Evolutionary conservation across 1,284 basidiomycete genomes (phyloP).

Genomic region (Abortiporus biennis): DNA sequence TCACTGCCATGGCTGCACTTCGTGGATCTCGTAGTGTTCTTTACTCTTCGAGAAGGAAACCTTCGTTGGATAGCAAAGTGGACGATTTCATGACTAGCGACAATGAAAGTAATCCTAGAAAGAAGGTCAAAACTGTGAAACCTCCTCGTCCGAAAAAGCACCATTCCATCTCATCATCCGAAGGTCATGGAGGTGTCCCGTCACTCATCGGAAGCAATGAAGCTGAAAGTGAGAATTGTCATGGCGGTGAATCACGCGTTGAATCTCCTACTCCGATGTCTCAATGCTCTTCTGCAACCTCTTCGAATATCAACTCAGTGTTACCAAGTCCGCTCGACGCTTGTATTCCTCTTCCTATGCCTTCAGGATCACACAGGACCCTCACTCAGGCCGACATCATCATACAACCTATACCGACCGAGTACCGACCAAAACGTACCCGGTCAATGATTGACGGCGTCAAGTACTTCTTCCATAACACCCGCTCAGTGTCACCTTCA

Average conservation of each 20-base stretch:
- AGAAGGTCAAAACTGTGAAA: conserved; percentile 2
- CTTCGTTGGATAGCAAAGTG: conserved; percentile 24
- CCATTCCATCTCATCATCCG: conserved; percentile 19
- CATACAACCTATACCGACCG: conserved; percentile 16
- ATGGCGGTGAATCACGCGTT: conserved; percentile 16
- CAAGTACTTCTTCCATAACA: conserved; percentile 33
- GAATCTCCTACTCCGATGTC: conserved; percentile 43
- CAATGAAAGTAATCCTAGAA: conserved; percentile 9
- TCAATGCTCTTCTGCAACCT: conserved; percentile 38
- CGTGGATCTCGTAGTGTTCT: conserved; percentile 64
- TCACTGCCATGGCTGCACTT: conserved; percentile 52
- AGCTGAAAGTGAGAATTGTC: no score
- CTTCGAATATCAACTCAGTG: conserved; percentile 29
- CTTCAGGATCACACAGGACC: conserved; percentile 18
- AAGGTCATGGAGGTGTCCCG: conserved; percentile 13
- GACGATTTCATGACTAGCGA: conserved; percentile 12
- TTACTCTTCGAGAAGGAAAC: conserved; percentile 49
- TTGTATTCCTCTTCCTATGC: conserved; percentile 20
- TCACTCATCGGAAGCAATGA: no score
- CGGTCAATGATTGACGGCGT: conserved; percentile 46
- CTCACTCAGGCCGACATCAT: conserved; percentile 24
- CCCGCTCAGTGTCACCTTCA: conserved; percentile 24
- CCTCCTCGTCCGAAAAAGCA: conserved; percentile 24
- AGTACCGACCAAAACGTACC: conserved; percentile 34
- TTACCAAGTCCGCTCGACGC: conserved; percentile 29